Conservation (phyloP, 192 early-diverging fungal genomes). For the Coemansia sp. region DNA sequence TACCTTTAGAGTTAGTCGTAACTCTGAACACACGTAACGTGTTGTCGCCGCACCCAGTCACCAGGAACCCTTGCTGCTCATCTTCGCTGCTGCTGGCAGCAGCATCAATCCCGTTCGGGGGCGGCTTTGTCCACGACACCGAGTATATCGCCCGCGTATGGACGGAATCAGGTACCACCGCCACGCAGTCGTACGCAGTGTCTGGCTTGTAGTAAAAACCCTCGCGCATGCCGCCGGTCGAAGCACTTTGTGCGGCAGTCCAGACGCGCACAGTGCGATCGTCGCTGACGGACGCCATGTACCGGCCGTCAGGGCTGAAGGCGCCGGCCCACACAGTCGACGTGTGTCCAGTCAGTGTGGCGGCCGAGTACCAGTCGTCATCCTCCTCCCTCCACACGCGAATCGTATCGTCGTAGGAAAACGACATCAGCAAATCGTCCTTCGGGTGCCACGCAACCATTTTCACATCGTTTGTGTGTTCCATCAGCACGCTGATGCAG, state of each 20-base stretch:
- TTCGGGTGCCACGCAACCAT: constrained; percentile 90
- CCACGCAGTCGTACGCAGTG: constrained; percentile 69
- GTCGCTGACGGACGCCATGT: constrained; percentile 79
- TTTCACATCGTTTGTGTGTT: constrained; percentile 97
- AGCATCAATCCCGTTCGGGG: background rate
- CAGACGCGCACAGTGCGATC: constrained; percentile 85
- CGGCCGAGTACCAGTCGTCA: constrained; percentile 95
- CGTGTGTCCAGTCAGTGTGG: constrained; percentile 79
- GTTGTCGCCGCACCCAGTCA: constrained; percentile 85
- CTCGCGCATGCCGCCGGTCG: constrained; percentile 45
- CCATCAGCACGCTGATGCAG: constrained; percentile 90
- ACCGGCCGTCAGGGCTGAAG: constrained; percentile 70
- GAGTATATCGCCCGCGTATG: constrained; percentile 89
- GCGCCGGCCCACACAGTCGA: constrained; percentile 95
- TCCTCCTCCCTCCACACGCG: constrained; percentile 92
- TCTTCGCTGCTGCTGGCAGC: background rate
- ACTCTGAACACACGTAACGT: constrained; percentile 64
- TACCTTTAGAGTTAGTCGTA: background rate
- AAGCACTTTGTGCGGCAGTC: constrained; percentile 45
- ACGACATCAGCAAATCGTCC: constrained; percentile 80
- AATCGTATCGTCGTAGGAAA: constrained; percentile 93
- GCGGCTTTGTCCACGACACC: constrained; percentile 72
- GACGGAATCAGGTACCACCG: constrained; percentile 60
- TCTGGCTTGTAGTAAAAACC: constrained; percentile 58
- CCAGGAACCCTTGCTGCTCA: constrained; percentile 58